phyloP scores from a whole-genome alignment of 2,329 filamentous ascomycete species.

The Rasamsonia emersonii region DNA sequence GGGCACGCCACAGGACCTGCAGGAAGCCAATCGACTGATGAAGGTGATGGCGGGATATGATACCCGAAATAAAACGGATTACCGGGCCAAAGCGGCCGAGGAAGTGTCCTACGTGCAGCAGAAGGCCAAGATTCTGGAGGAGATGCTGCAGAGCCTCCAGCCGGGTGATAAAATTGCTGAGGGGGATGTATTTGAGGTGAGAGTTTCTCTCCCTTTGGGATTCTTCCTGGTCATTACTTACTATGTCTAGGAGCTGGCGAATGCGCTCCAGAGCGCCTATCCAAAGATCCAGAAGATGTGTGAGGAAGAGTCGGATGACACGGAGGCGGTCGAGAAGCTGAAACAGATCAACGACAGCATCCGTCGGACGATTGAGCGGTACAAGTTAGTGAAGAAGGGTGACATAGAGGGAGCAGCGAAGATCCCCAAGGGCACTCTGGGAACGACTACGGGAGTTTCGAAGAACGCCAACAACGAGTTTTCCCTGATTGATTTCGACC shows the following conservation, averaged over 20 bases:
- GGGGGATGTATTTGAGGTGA: constrained; percentile 59
- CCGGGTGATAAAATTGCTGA: constrained; percentile 69
- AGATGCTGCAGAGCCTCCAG: constrained; percentile 78
- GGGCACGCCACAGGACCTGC: constrained; percentile 88
- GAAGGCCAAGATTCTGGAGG: constrained; percentile 84
- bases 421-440: constrained; percentile 72
- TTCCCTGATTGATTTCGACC: constrained; percentile 83
- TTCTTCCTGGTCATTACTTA: constrained; percentile 5
- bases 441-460: constrained; percentile 55
- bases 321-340: constrained; percentile 89
- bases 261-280: constrained; percentile 82
- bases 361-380: constrained; percentile 89
- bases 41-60: constrained; percentile 99
- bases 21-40: constrained; percentile 96
- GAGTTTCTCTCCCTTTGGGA: constrained; percentile 3
- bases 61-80: constrained; percentile 91
- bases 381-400: constrained; percentile 92
- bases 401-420: constrained; percentile 75
- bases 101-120: constrained; percentile 93
- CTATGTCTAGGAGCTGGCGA: constrained; percentile 63
- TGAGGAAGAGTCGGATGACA: constrained; percentile 94
- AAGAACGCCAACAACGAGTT: constrained; percentile 67
- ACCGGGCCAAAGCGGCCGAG: constrained; percentile 92
- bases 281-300: constrained; percentile 99
- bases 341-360: constrained; percentile 99